Evolutionary conservation across 441 rosid genomes (phyloP), one percentile per base, ranked within the genome.

Genomic region (Erodium trifolium): DNA sequence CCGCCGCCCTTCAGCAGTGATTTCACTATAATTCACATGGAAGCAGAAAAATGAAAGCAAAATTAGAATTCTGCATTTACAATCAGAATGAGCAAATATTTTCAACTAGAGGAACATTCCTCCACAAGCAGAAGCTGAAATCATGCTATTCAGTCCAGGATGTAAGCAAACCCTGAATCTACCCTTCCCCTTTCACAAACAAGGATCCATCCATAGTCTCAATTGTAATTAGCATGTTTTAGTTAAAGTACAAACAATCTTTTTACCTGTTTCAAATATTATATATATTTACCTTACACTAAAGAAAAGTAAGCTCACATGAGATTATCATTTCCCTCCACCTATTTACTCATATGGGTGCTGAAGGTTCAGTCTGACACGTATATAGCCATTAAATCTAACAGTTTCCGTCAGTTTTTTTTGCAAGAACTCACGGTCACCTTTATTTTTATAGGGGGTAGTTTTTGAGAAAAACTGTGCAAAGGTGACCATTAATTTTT

Each of bases 1-100:
- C 70, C 99, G 81, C 68, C 89, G 80, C 65, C 97, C 99, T 82
- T 93, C 99, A 27, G 96, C 71, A 29, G 99, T 88, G 72, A 93
- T 87, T 80, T 91, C 99, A 77, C 99, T 91, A 80, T 39, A 68
- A 78, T 5, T 65, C 2, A 45, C 0, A 70, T 29, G 39, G 12
- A 75, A 65, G 27, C 63, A 67, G 65, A 73, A 9, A 9, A 70
- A 57, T 7, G 66, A 77, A 68, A 5, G 6, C 68, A 75, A 71
- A 17, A 19, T 57, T 57, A 57, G 63, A 18, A 57, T 57, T 57
- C 27, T 57, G 63, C 27, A 57, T 45, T 18, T 18, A 57, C 17
- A 11, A 57, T 19, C 8, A 18, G 5, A n/a, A 57, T 4, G 5
- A 37, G 27, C 27, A 31, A 31, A 2, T 31, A 31, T 5, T 37